phyloP scores from a whole-genome alignment of 2,329 filamentous ascomycete species.

The Verticillium longisporum region DNA sequence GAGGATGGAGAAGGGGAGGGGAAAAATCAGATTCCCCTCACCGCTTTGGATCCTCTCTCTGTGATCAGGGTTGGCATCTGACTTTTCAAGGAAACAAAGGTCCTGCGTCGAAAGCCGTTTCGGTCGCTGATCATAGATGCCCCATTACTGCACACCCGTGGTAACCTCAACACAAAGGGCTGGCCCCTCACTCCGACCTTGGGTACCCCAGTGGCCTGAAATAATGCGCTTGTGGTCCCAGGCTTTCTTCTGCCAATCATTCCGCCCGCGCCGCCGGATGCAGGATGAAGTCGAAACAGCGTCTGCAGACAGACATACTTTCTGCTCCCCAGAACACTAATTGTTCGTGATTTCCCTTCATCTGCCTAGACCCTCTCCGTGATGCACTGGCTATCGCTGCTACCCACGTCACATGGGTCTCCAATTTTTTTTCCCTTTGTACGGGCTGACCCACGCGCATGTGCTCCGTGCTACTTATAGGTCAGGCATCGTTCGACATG shows the following conservation, averaged over 20 bases:
- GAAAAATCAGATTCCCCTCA: background rate
- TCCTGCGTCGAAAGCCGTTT: too few relatives aligned
- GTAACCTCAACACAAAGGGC: too few relatives aligned
- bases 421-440: background rate
- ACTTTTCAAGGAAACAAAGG: too few relatives aligned
- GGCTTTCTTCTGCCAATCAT: background rate
- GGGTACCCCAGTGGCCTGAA: background rate
- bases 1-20: too few relatives aligned
- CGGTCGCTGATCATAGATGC: too few relatives aligned
- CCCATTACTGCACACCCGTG: too few relatives aligned
- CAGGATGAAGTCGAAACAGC: background rate
- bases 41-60: background rate
- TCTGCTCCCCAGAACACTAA: background rate
- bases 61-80: background rate
- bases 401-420: background rate
- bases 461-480: background rate
- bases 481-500: background rate
- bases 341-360: background rate
- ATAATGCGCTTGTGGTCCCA: background rate
- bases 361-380: background rate
- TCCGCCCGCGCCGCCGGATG: background rate
- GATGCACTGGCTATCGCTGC: background rate
- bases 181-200: background rate
- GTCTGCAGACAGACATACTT: background rate
- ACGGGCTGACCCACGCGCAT: background rate